These are phyloP conservation scores for Alternaria sp. DNA, from an alignment of 2,329 filamentous ascomycete species.

Conservation along the genomic window DNA sequence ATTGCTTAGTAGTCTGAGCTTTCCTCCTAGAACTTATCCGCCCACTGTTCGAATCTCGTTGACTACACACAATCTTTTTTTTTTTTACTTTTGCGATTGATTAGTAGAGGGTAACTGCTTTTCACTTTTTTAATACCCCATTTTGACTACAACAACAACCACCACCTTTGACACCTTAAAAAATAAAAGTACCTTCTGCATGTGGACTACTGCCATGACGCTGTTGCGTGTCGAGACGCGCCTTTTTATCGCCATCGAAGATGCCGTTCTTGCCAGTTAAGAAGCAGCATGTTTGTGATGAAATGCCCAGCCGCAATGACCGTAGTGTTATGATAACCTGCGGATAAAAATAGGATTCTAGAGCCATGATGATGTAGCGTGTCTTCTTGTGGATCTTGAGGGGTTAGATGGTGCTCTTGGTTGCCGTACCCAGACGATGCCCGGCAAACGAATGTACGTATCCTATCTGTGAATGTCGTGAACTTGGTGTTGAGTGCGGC, in stretches of 20 bases:
- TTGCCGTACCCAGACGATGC: neutral
- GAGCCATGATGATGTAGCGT: neutral
- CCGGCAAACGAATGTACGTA: neutral
- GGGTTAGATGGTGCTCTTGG: neutral
- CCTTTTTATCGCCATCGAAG: neutral
- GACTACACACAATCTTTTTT: too few species aligned
- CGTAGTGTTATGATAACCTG: neutral
- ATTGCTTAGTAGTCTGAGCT: too few species aligned
- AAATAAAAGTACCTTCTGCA: too few species aligned
- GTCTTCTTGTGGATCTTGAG: neutral
- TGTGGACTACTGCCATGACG: too few species aligned
- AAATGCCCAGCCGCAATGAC: neutral
- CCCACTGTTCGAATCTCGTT: too few species aligned
- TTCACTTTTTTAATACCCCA: too few species aligned
- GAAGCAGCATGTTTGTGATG: neutral
- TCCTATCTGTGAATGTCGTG: neutral
- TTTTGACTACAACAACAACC: too few species aligned
- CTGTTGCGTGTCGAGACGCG: neutral
- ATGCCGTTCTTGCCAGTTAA: constrained; percentile 1
- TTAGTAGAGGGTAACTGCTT: too few species aligned
- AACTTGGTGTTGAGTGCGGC: neutral
- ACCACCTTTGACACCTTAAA: too few species aligned
- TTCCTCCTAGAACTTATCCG: too few species aligned
- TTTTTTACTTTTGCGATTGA: too few species aligned
- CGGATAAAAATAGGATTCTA: neutral